Evolutionary conservation across 352 stramenopile species (phyloP).

Genomic region (Phytophthora aleatoria): DNA sequence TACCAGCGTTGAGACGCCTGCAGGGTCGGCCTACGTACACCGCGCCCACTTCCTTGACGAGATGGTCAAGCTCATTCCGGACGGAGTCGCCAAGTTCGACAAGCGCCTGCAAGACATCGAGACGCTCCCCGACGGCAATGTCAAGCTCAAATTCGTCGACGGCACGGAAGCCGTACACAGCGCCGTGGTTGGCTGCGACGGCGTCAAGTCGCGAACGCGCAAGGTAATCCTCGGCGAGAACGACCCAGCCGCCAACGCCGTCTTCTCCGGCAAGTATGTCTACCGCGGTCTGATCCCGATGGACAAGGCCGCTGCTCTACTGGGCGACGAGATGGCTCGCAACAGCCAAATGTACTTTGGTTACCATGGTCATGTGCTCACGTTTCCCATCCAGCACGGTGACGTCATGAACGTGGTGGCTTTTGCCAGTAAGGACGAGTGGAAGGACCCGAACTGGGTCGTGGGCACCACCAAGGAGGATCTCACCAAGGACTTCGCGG

Average conservation of each 20-base stretch:
- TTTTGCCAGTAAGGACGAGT: slow-evolving; percentile 41
- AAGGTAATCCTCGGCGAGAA: slow-evolving; percentile 35
- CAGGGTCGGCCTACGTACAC: slow-evolving; percentile 40
- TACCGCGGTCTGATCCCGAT: slow-evolving; percentile 41
- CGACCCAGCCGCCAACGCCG: slow-evolving; percentile 29
- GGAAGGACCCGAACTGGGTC: slow-evolving; percentile 42
- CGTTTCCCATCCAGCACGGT: slow-evolving; percentile 41
- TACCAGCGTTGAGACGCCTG: slow-evolving; percentile 35
- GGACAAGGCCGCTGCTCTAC: slow-evolving; percentile 36
- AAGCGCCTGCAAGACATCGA: slow-evolving; percentile 40
- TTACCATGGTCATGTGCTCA: slow-evolving; percentile 43
- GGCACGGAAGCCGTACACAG: slow-evolving; percentile 39
- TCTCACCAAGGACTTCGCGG: slow-evolving; percentile 32
- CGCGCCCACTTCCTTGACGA: slow-evolving; percentile 41
- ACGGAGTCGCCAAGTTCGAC: slow-evolving; percentile 33
- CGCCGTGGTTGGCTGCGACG: slow-evolving; percentile 36
- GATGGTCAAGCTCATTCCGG: slow-evolving; percentile 36
- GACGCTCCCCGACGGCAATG: slow-evolving; percentile 34
- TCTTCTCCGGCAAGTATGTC: slow-evolving; percentile 44
- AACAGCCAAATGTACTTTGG: slow-evolving; percentile 50
- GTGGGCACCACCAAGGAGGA: slow-evolving; percentile 39
- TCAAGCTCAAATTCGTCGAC: slow-evolving; percentile 39
- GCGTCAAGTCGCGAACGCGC: slow-evolving; percentile 39
- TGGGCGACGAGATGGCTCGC: slow-evolving; percentile 42
- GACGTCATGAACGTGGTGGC: slow-evolving; percentile 45